phyloP scores from a whole-genome alignment of 1,284 basidiomycete species.

The Paramarasmius palmivorus region DNA sequence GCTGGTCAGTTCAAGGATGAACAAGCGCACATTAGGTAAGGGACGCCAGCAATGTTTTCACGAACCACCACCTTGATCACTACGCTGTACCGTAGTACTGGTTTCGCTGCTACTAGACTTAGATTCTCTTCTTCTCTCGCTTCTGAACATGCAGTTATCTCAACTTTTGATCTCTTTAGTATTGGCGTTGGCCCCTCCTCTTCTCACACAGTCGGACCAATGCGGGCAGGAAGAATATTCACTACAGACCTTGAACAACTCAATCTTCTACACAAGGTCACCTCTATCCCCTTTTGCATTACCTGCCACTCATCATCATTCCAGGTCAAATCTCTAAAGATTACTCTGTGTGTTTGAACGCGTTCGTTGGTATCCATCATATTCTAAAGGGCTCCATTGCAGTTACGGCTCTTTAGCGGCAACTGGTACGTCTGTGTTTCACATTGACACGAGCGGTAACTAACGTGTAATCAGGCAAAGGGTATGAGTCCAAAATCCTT shows the following conservation, averaged over 20 bases:
- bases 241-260: constrained; percentile 75
- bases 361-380: background rate
- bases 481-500: constrained; percentile 42
- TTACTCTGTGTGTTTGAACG: constrained; percentile 65
- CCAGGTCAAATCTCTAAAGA: constrained; percentile 79
- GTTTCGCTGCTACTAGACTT: background rate
- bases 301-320: background rate
- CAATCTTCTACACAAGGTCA: constrained; percentile 70
- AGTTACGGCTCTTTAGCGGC: constrained; percentile 81
- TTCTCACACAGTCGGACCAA: constrained; percentile 77
- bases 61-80: too few relatives aligned
- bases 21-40: too few relatives aligned
- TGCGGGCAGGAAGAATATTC: constrained; percentile 91
- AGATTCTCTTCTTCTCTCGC: constrained; percentile 3
- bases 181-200: constrained; percentile 70
- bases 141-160: constrained; percentile 91
- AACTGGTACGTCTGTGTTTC: constrained; percentile 50
- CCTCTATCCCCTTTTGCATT: background rate
- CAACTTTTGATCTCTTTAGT: constrained; percentile 91
- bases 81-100: too few relatives aligned
- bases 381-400: constrained; percentile 10
- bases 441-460: background rate
- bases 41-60: too few relatives aligned
- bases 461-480: constrained; percentile 64
- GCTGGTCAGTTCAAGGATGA: background rate